Base-by-base conservation (phyloP, 2,329 filamentous ascomycete genomes). In the Cladophialophora carrionii region DNA sequence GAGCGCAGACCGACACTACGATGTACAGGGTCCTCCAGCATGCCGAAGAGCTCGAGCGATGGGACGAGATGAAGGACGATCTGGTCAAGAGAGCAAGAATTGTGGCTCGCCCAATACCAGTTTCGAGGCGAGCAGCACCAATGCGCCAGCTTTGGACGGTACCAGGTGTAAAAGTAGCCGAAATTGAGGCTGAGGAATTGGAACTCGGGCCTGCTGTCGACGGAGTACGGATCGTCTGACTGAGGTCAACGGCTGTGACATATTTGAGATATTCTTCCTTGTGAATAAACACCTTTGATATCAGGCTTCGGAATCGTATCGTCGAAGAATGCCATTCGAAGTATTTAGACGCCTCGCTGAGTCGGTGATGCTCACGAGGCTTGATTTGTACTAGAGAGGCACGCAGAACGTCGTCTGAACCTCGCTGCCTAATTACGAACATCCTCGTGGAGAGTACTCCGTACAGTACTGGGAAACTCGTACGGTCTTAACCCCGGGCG, bases 41-140 rank as follows among this genome's bases (percentile, higher is more conserved):
- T 59, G 77, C 79, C 37, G 79, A 81, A 66, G 75, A 80, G 54
- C 79, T 79, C 67, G 78, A 81, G 66, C 78, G 77, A 62, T 81
- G 80, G 78, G 73, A 76, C 20, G 62, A 66, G 41, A 52, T 53
- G 29, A 68, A 64, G 52, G 61, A 64, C 22, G 68, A 69, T 31
- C 22, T 69, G 65, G 49, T 69, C 10, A 49, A 61, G 22, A 53
- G 59, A 43, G 67, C 67, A n/a, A 63, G 60, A 37, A 48, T 69
- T 43, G 49, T 61, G 46, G 34, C 32, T 58, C 63, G 55, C 8
- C 31, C 57, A n/a, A 31, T n/a, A 7, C 29, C 22, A 24, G 7
- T 24, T n/a, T 31, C 29, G 24, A 49, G 20, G 32, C 24, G 31
- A 17, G 20, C 26, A 34, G 56, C 24, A 24, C 56, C 56, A 5